phyloP scores from a whole-genome alignment of 768 basidiomycete genomes.

The Xerocomus potaroensis region DNA sequence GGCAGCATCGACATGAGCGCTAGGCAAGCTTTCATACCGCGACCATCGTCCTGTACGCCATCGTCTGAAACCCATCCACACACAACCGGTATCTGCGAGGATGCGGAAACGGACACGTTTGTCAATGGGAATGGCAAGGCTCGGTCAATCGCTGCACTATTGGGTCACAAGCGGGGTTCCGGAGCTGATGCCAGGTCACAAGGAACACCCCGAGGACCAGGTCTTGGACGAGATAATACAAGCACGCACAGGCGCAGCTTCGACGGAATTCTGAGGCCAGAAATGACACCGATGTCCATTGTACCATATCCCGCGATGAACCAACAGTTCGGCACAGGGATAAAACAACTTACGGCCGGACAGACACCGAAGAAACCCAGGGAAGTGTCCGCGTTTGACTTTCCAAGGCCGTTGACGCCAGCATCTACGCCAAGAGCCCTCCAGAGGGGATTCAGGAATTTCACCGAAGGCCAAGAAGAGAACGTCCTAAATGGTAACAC shows the following conservation, averaged over 20 bases:
- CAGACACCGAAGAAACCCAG: conserved; percentile 20
- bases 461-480: conserved; percentile 7
- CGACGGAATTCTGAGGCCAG: conserved; percentile 21
- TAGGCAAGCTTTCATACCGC: conserved; percentile 24
- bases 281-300: conserved; percentile 21
- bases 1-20: conserved; percentile 20
- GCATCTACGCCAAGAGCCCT: conserved; percentile 11
- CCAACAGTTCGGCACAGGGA: conserved; percentile 4
- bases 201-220: conserved; percentile 2
- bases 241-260: conserved; percentile 17
- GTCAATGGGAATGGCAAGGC: conserved; percentile 11
- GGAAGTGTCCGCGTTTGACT: conserved; percentile 7
- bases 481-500: not conserved
- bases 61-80: conserved; percentile 7
- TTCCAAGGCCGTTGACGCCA: conserved; percentile 19
- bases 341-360: conserved; percentile 2
- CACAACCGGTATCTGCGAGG: not conserved
- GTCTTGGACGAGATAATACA: conserved; percentile 3
- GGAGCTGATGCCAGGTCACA: not conserved
- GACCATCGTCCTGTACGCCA: conserved; percentile 9
- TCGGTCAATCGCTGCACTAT: conserved; percentile 19
- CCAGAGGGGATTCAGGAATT: conserved; percentile 7
- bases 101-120: conserved; percentile 8
- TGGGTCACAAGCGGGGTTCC: conserved; percentile 17
- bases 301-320: conserved; percentile 15